These are phyloP conservation scores for Scutellaria barbata DNA, from an alignment of 257 asterid species.

Conservation along the genomic window DNA sequence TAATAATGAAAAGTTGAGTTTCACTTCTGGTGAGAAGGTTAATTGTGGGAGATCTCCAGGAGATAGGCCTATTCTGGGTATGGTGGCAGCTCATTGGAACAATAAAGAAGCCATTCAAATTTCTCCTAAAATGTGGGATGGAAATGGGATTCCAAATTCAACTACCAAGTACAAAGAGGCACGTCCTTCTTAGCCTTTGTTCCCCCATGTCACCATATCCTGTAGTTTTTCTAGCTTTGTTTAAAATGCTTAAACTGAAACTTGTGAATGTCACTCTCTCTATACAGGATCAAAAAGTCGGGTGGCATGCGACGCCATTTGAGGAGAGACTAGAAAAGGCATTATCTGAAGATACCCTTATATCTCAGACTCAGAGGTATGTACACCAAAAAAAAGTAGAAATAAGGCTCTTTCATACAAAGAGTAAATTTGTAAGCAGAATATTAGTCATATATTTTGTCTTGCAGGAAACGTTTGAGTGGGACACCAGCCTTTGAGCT, in stretches of 20 bases:
- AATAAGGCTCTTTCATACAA: background rate
- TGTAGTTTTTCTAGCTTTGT: background rate
- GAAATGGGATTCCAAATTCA: conserved; percentile 88
- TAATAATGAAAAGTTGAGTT: conserved; percentile 29
- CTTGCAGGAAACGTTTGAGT: conserved; percentile 47
- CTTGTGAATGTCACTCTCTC: background rate
- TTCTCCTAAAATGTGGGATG: conserved; percentile 83
- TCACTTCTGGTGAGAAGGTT: conserved; percentile 34
- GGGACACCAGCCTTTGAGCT: conserved; percentile 45
- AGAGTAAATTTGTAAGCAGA: background rate
- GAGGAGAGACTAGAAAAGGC: conserved; percentile 95
- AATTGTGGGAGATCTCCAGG: conserved; percentile 53
- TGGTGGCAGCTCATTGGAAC: conserved; percentile 86
- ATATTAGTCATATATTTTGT: conserved; percentile 7
- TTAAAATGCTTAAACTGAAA: background rate
- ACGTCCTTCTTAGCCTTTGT: conserved; percentile 15
- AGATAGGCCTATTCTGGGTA: conserved; percentile 85
- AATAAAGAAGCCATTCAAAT: conserved; percentile 52
- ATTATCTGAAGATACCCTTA: conserved; percentile 61
- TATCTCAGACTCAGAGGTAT: conserved; percentile 73
- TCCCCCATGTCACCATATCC: conserved; percentile 1
- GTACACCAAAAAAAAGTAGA: background rate
- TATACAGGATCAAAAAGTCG: conserved; percentile 76
- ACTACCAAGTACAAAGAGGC: conserved; percentile 96
- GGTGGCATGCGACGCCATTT: conserved; percentile 96